Evolutionary conservation across 2,329 filamentous ascomycete species (phyloP), one percentile per base, ranked within the genome.

Genomic region (Septoria petroselini): DNA sequence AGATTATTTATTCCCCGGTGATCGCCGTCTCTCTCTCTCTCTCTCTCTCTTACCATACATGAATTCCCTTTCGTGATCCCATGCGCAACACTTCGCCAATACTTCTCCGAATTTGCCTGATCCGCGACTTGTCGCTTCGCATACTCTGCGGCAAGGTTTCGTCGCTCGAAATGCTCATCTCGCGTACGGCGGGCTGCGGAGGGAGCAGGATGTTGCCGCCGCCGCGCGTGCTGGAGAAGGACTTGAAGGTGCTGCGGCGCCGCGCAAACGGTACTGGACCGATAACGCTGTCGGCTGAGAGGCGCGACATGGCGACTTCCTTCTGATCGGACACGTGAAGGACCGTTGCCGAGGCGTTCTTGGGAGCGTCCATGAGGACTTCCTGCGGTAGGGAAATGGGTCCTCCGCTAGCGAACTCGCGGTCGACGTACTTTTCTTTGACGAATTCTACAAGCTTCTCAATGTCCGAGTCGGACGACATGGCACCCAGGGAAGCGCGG

Each of bases 401-500:
- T n/a, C 48, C 52, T 5, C 50, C 50, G 1, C 19, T 29, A 8
- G 21, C 15, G 27, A 52, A 54, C 1, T 37, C 51, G 1, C 52
- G 44, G 39, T 65, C 57, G 38, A 63, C 31, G 17, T 62, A 63
- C 1, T 38, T 57, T 12, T 57, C 55, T 5, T 54, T 34, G 12
- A 63, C 38, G 48, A 65, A 65, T 7, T 40, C n/a, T 7, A 91
- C 57, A 44, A 96, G 87, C 7, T 69, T 73, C 25, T 84, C 76
- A 11, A 95, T 80, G 65, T 97, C 91, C 4, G 75, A 72, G 18
- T 81, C 64, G 15, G 82, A 91, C 62, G 86, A 95, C 87, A 95
- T 94, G 0, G 91, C 88, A 2, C 91, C 91, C 0, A 96, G 69
- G 61, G 90, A 96, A 25, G 83, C 82, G 54, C 91, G 81, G 54